phyloP scores from a whole-genome alignment of 345 rosid species.

The Ceriops decandra region DNA sequence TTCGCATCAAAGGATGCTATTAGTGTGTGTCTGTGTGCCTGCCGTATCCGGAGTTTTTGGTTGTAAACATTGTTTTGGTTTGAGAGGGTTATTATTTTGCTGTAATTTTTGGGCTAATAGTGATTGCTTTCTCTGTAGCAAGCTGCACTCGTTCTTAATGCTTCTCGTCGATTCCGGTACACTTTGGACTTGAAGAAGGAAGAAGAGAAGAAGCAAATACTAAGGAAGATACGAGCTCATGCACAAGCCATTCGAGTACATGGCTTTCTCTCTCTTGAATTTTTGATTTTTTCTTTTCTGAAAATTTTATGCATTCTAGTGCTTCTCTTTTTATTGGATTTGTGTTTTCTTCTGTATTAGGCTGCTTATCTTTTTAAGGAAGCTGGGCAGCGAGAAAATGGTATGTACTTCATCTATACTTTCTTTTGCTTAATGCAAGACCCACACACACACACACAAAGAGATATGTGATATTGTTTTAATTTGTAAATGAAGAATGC shows the following conservation, averaged over 20 bases:
- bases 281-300: not conserved
- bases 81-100: too few relatives aligned
- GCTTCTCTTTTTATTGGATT: not conserved
- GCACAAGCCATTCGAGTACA: slow-evolving; percentile 80
- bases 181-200: slow-evolving; percentile 90
- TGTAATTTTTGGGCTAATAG: too few relatives aligned
- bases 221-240: slow-evolving; percentile 86
- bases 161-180: slow-evolving; percentile 92
- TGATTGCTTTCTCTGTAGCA: slow-evolving; percentile 37
- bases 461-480: not conserved
- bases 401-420: slow-evolving; percentile 4
- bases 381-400: slow-evolving; percentile 19
- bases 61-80: too few relatives aligned
- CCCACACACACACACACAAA: not conserved
- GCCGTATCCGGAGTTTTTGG: too few relatives aligned
- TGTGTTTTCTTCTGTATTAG: slow-evolving; percentile 13
- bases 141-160: slow-evolving; percentile 96
- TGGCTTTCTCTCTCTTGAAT: not conserved
- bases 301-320: not conserved
- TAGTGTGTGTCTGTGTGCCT: too few relatives aligned
- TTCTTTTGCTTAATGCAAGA: not conserved
- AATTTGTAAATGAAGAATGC: not conserved
- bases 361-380: slow-evolving; percentile 30
- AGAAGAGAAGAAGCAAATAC: slow-evolving; percentile 62
- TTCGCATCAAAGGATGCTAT: too few relatives aligned